Evolutionary conservation across 306 rosid genomes (phyloP), one percentile per base, ranked within the genome.

Genomic region (Begonia loranthoides): DNA sequence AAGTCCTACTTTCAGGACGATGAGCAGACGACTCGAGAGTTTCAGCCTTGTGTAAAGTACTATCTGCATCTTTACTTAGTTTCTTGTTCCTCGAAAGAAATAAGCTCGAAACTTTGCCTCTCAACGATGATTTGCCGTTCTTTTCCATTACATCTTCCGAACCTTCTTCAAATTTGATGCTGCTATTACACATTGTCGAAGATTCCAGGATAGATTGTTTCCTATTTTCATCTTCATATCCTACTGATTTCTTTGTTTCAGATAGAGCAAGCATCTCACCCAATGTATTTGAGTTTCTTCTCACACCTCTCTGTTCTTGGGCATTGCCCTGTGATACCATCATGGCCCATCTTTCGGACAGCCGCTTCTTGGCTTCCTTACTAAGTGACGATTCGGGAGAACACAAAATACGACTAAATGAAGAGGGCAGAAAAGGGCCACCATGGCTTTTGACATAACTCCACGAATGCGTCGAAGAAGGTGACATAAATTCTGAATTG

Each of bases 201-300:
- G 82, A 73, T 28, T 69, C 80, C 48, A 87, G 82, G 21, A 78
- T 63, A 49, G 88, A 92, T 64, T 69, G 74, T 52, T 43, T 53
- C 52, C 39, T 1, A 68, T 41, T 54, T 53, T 65, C 73, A 66
- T 57, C 73, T 57, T 58, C 72, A 66, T 76, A 59, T 62, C 67
- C 52, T 13, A 46, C 55, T 10, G 75, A 56, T 66, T 80, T 92
- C 80, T 74, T 92, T 55, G 49, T 44, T 59, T 76, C 79, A 6
- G 81, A 72, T 55, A 92, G 82, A 44, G 94, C 82, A 50, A 92
- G 99, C 99, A 92, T 83, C 64, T 92, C 99, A 24, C 96, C 96
- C 66, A 92, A 65, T 13, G 99, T 86, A 70, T 80, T 74, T 15
- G 94, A 80, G 71, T 71, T 79, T 71, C 81, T 75, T 33, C 70